Conservation (phyloP, 2,329 filamentous ascomycete genomes). For the Talaromyces sp. region DNA sequence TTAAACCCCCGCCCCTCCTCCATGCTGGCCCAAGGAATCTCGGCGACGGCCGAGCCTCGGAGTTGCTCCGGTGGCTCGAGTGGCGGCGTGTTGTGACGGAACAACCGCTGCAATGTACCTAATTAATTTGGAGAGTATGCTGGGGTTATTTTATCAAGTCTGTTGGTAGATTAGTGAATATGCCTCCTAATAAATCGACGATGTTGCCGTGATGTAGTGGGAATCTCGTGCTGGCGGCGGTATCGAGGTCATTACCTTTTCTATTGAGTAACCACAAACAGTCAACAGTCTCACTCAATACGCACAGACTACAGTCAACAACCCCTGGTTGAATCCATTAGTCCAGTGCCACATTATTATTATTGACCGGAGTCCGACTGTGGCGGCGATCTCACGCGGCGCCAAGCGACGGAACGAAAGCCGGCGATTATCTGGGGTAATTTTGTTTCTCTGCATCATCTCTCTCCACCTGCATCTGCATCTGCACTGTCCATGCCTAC, state of each 20-base stretch:
- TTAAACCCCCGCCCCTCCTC: slow-evolving; percentile 2
- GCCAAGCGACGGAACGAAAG: neutral
- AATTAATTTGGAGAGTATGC: neutral
- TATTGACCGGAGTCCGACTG: neutral
- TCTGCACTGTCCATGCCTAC: neutral
- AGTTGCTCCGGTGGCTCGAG: slow-evolving; percentile 11
- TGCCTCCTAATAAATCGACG: neutral
- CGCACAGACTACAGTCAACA: neutral
- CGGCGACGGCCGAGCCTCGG: slow-evolving; percentile 6
- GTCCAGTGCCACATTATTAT: neutral
- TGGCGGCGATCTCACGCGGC: neutral
- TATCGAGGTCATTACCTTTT: neutral
- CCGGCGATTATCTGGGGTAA: slow-evolving; percentile 1
- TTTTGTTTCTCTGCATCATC: neutral
- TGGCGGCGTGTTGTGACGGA: neutral
- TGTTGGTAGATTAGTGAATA: neutral
- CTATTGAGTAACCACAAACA: too few relatives aligned
- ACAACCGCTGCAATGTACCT: neutral
- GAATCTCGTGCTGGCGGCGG: neutral
- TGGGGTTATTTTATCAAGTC: neutral
- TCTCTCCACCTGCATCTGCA: neutral
- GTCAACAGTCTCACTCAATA: neutral
- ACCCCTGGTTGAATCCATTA: neutral
- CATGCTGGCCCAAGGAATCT: neutral
- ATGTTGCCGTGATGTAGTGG: neutral